These are phyloP conservation scores for Suillus bovinus DNA, from an alignment of 768 basidiomycete species.

Conservation along the genomic window DNA sequence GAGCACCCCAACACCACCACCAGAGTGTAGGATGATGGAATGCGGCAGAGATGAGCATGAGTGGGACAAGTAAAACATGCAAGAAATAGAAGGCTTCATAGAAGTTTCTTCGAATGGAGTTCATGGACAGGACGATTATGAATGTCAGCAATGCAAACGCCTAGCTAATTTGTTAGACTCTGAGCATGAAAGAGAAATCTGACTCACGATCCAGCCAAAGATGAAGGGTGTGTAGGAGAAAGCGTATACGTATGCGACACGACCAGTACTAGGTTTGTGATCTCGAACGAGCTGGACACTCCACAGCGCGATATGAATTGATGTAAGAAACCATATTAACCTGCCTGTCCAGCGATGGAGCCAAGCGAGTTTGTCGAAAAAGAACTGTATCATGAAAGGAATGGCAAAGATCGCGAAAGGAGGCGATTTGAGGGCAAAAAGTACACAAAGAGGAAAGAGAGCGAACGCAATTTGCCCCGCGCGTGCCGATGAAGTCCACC, in stretches of 20 bases:
- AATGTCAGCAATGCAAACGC: constrained; percentile 56
- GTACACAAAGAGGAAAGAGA: constrained; percentile 66
- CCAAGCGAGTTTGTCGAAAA: constrained; percentile 73
- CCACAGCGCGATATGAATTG: constrained; percentile 67
- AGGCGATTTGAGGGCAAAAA: constrained; percentile 69
- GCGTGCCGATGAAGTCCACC: constrained; percentile 71
- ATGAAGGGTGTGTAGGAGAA: constrained; percentile 63
- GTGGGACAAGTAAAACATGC: constrained; percentile 63
- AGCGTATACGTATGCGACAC: constrained; percentile 48
- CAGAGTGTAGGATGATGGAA: constrained; percentile 67
- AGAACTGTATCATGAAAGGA: constrained; percentile 59
- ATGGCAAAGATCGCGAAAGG: constrained; percentile 74
- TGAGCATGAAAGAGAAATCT: constrained; percentile 11
- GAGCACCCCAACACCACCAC: constrained; percentile 69
- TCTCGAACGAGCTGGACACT: constrained; percentile 63
- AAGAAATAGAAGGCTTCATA: constrained; percentile 68
- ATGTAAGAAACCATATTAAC: constrained; percentile 63
- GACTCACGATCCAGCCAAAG: constrained; percentile 57
- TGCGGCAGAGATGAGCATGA: constrained; percentile 59
- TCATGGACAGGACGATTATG: constrained; percentile 51
- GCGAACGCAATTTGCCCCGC: constrained; percentile 73
- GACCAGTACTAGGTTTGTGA: constrained; percentile 41
- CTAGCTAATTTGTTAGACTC: constrained; percentile 33
- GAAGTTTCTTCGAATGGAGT: constrained; percentile 48
- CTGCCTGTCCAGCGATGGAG: constrained; percentile 74